Conservation (phyloP, 2,329 filamentous ascomycete species). For the Scolecobasidium constrictum region DNA sequence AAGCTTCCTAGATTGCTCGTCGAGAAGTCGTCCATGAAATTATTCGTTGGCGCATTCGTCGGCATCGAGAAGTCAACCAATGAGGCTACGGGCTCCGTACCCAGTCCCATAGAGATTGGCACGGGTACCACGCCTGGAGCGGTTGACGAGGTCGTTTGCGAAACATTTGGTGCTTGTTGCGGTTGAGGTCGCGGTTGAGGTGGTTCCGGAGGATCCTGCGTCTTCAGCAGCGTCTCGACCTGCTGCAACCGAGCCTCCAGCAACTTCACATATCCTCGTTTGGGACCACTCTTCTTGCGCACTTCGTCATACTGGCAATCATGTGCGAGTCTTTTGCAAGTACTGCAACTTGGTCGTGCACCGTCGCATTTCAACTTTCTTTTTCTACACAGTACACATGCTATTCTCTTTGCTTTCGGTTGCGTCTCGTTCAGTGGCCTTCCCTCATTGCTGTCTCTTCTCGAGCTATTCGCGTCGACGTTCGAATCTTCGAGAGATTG, state of each 20-base stretch:
- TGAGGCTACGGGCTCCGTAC: background rate
- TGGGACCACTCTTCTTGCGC: slow-evolving; percentile 86
- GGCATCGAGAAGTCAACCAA: slow-evolving; percentile 2
- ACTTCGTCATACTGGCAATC: slow-evolving; percentile 86
- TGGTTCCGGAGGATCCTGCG: slow-evolving; percentile 34
- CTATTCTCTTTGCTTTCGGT: slow-evolving; percentile 64
- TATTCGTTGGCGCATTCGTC: background rate
- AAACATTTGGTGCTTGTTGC: background rate
- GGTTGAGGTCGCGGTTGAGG: background rate
- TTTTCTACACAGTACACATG: slow-evolving; percentile 88
- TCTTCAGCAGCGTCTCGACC: slow-evolving; percentile 84
- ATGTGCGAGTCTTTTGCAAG: slow-evolving; percentile 77
- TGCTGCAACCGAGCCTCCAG: slow-evolving; percentile 88
- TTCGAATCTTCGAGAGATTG: slow-evolving; percentile 25
- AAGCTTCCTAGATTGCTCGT: background rate
- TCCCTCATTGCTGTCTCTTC: slow-evolving; percentile 28
- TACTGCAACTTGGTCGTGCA: slow-evolving; percentile 66
- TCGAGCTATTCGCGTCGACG: slow-evolving; percentile 3
- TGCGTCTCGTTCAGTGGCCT: slow-evolving; percentile 44
- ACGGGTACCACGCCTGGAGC: background rate
- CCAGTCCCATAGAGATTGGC: background rate
- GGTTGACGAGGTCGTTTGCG: background rate
- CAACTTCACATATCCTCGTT: slow-evolving; percentile 88
- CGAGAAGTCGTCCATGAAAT: background rate
- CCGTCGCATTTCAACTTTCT: slow-evolving; percentile 89